A percentile compares a stretch with the other conserved stretches of the same genome.
Conservation (phyloP, 2,329 filamentous ascomycete species). For the Emmonsiellopsis sp. region DNA sequence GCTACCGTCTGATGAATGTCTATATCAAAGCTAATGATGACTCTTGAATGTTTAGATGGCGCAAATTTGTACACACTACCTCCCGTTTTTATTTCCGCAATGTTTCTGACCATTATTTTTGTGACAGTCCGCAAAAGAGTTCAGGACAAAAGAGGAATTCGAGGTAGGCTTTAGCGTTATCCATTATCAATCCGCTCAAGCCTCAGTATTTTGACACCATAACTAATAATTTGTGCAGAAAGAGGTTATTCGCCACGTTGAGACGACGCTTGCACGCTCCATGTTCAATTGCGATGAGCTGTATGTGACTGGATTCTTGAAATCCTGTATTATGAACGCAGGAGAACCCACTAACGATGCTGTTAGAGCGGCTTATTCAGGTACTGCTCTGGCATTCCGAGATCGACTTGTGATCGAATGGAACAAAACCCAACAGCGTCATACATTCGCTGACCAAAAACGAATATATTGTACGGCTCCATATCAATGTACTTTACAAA, state of each 20-base stretch:
- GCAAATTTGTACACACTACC: constrained; percentile 44
- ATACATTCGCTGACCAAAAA: constrained; percentile 85
- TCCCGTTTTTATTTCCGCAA: background rate
- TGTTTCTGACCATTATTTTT: constrained; percentile 5
- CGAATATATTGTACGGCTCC: constrained; percentile 67
- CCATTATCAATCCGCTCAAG: background rate
- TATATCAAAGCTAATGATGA: background rate
- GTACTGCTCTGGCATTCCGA: constrained; percentile 82
- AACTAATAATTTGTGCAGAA: constrained; percentile 39
- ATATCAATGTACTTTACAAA: background rate
- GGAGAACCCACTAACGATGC: constrained; percentile 2
- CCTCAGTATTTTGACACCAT: background rate
- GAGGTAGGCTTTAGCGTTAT: constrained; percentile 32
- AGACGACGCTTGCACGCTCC: constrained; percentile 90
- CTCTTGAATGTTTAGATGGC: constrained; percentile 40
- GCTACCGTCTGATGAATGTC: background rate
- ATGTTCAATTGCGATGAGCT: constrained; percentile 96
- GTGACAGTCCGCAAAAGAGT: constrained; percentile 53
- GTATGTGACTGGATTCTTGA: constrained; percentile 23
- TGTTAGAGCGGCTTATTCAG: constrained; percentile 70
- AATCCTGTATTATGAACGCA: background rate
- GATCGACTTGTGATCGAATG: constrained; percentile 90
- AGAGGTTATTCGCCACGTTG: constrained; percentile 87
- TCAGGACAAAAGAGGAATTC: constrained; percentile 74
- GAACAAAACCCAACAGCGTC: constrained; percentile 96